Evolutionary conservation across 2,329 filamentous ascomycete species (phyloP), one percentile per base, ranked within the genome.

Genomic region (Gyromitra esculenta): DNA sequence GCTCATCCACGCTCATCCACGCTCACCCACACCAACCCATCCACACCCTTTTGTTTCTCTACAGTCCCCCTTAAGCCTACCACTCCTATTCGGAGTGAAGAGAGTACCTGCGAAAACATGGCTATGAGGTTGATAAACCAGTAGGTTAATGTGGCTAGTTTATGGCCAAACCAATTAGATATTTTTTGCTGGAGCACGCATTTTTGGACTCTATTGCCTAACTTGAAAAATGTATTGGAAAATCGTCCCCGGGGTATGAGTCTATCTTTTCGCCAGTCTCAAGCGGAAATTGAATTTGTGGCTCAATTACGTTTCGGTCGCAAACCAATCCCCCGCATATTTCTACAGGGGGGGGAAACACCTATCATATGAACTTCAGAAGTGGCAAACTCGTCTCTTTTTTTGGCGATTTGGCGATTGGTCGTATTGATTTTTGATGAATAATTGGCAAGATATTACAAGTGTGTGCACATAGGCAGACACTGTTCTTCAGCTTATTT

Each of bases 1-100:
- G 39, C 41, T 11, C 66, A 69, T 54, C 25, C 65, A 48, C 21
- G 39, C 41, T 11, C 66, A 69, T 54, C 41, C 57, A 41, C 69
- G 39, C 60, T 25, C 69, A 45, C 52, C 13, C 52, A 45, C 52
- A 48, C 39, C 43, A 25, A 35, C 66, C 37, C 54, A 7, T 54
- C 37, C 52, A 68, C 45, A 54, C 43, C 35, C 50, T 64, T 52
- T 11, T 21, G 25, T 15, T 57, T 57, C 52, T 31, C 25, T 3
- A 57, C 13, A 57, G 25, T 57, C 35, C 52, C 21, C 52, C 52
- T 57, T 15, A 31, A 31, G 25, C 25, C 25, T 25, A 57, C 52
- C 25, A 56, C 52, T 35, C 13, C 52, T 37, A 39, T 35, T n/a
- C 13, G 13, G 54, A 37, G 25, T 5, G 35, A 57, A 35, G 15